These are phyloP conservation scores for Pleurotus djamor DNA, from an alignment of 768 basidiomycete genomes.

Conservation along the genomic window DNA sequence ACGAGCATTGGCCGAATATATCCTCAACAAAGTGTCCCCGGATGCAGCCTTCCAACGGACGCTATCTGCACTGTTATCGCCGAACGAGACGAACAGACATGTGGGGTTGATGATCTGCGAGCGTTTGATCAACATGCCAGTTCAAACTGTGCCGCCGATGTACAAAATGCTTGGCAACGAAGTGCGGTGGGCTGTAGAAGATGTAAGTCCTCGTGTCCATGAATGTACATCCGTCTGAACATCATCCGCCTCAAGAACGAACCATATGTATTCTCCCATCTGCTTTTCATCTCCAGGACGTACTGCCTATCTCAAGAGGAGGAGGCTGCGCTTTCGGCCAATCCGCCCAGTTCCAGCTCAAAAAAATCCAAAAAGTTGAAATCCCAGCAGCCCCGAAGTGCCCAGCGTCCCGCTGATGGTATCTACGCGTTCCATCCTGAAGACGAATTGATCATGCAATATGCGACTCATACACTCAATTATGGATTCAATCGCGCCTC, in stretches of 20 bases:
- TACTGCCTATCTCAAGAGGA: conserved; percentile 76
- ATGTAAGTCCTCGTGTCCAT: conserved; percentile 41
- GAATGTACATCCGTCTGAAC: background rate
- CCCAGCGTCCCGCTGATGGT: conserved; percentile 38
- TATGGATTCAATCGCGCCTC: conserved; percentile 50
- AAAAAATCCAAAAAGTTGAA: conserved; percentile 33
- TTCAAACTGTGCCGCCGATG: conserved; percentile 90
- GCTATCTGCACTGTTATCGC: conserved; percentile 47
- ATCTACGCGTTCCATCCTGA: conserved; percentile 84
- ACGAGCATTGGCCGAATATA: conserved; percentile 67
- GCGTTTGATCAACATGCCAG: conserved; percentile 92
- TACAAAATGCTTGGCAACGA: conserved; percentile 88
- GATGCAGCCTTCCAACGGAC: conserved; percentile 49
- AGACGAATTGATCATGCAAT: conserved; percentile 70
- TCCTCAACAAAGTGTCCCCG: conserved; percentile 51
- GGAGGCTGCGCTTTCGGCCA: conserved; percentile 50
- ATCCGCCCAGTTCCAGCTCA: conserved; percentile 24
- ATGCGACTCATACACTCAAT: conserved; percentile 48
- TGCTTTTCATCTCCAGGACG: conserved; percentile 73
- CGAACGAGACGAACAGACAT: conserved; percentile 34
- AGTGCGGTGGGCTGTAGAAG: conserved; percentile 65
- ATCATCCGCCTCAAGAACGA: conserved; percentile 34
- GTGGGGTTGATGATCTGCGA: conserved; percentile 88
- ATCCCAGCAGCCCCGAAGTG: conserved; percentile 18
- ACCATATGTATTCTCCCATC: conserved; percentile 71